Evolutionary conservation across 139 green algal genomes (phyloP).

Genomic region (Haematococcus sp.): DNA sequence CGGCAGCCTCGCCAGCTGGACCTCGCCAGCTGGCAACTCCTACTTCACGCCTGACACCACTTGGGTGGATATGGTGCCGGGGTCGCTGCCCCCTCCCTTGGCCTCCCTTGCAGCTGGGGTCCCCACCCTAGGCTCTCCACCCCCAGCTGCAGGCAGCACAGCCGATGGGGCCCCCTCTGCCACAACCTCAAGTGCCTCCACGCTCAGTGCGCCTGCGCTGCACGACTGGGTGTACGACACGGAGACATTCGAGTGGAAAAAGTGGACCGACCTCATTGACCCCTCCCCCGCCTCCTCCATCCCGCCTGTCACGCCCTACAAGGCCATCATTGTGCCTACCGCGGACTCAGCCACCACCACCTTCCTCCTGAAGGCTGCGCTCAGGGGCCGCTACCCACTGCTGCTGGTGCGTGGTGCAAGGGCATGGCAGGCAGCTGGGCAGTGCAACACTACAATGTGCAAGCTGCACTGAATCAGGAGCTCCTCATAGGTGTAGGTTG

Average conservation of each 20-base stretch:
- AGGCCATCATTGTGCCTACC: constrained; percentile 72
- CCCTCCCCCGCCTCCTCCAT: constrained; percentile 7
- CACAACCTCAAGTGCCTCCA: background rate
- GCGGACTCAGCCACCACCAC: constrained; percentile 52
- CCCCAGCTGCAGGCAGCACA: background rate
- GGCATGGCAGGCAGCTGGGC: too few relatives aligned
- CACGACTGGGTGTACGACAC: constrained; percentile 65
- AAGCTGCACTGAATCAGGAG: too few relatives aligned
- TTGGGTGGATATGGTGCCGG: constrained; percentile 9
- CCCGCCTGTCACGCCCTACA: constrained; percentile 32
- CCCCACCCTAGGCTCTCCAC: background rate
- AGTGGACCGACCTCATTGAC: constrained; percentile 22
- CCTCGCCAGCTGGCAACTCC: constrained; percentile 1
- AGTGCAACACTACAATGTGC: too few relatives aligned
- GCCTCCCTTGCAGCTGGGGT: background rate
- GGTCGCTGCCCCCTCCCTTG: constrained; percentile 6
- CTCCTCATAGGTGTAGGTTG: too few relatives aligned
- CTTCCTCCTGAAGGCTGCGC: constrained; percentile 24
- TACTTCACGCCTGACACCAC: constrained; percentile 19
- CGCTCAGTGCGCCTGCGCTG: constrained; percentile 7
- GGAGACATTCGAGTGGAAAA: constrained; percentile 15
- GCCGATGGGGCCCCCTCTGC: background rate
- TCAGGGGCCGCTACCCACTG: constrained; percentile 19
- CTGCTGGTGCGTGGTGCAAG: constrained; percentile 9
- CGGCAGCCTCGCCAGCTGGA: background rate